A percentile compares a stretch with the other conserved stretches of the same genome.
phyloP scores from a whole-genome alignment of 441 rosid genomes.

The Corymbia calophylla region DNA sequence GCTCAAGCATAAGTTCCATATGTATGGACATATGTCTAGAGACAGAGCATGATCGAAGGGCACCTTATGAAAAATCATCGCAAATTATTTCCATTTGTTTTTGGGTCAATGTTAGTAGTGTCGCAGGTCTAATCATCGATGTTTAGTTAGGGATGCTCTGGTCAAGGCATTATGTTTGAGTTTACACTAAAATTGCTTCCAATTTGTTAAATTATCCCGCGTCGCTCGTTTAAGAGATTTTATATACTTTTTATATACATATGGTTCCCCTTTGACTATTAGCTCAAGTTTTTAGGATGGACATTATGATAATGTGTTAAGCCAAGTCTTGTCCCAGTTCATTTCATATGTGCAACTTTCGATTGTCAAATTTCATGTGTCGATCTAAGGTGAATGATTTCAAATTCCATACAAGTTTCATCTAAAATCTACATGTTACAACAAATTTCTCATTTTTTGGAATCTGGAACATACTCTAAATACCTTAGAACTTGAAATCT shows the following conservation, averaged over 20 bases:
- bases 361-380: neutral
- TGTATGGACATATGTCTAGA: neutral
- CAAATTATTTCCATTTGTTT: neutral
- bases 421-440: too few species aligned
- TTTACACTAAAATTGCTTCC: neutral
- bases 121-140: neutral
- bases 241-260: neutral
- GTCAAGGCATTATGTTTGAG: neutral
- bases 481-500: too few species aligned
- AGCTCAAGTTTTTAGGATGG: neutral
- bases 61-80: neutral
- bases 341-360: neutral
- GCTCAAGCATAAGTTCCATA: neutral
- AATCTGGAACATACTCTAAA: too few species aligned
- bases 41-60: neutral
- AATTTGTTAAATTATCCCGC: neutral
- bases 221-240: rapidly evolving
- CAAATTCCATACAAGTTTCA: too few species aligned
- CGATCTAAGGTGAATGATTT: too few species aligned
- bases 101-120: neutral
- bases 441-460: too few species aligned
- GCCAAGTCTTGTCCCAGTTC: rapidly evolving
- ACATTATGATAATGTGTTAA: neutral
- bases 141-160: neutral
- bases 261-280: neutral